A percentile compares a stretch with the other conserved stretches of the same genome.
Conservation (phyloP, 177 flowering plant genomes). For the Vitis hybrid region DNA sequence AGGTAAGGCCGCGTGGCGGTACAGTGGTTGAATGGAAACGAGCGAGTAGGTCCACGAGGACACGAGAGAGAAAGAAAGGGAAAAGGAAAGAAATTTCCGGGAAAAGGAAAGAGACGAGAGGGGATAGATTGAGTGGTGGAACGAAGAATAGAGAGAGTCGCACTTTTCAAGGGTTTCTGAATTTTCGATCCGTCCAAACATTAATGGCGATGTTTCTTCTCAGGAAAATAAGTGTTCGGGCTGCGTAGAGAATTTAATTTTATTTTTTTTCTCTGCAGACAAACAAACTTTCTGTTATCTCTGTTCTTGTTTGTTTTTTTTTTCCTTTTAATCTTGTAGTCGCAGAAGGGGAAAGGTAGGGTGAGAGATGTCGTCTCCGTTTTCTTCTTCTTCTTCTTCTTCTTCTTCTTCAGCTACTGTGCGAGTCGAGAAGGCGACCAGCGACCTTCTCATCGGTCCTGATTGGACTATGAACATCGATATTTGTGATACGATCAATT, state of each 20-base stretch:
- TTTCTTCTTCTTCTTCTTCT: constrained; percentile 18
- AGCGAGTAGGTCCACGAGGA: too few relatives aligned
- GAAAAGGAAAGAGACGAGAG: too few relatives aligned
- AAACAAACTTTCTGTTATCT: constrained; percentile 1
- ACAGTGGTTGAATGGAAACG: too few relatives aligned
- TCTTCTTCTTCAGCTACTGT: constrained; percentile 61
- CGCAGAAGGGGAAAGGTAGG: neutral
- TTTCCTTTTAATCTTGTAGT: neutral
- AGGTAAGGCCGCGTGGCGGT: too few relatives aligned
- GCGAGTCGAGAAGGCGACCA: constrained; percentile 90
- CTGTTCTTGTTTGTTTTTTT: neutral
- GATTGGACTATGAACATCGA: constrained; percentile 98
- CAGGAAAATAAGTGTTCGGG: too few relatives aligned
- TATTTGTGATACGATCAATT: constrained; percentile 84
- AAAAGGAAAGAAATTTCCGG: too few relatives aligned
- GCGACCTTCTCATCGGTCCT: constrained; percentile 87
- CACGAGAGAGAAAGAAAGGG: too few relatives aligned
- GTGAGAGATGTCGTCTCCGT: constrained; percentile 11
- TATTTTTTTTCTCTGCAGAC: neutral
- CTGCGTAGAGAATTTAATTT: neutral
- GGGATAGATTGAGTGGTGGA: too few relatives aligned
- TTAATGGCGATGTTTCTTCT: too few relatives aligned
- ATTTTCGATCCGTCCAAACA: too few relatives aligned
- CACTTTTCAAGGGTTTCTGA: too few relatives aligned
- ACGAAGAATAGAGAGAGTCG: too few relatives aligned